phyloP scores from a whole-genome alignment of 768 basidiomycete genomes.

The Solioccasus polychromus region DNA sequence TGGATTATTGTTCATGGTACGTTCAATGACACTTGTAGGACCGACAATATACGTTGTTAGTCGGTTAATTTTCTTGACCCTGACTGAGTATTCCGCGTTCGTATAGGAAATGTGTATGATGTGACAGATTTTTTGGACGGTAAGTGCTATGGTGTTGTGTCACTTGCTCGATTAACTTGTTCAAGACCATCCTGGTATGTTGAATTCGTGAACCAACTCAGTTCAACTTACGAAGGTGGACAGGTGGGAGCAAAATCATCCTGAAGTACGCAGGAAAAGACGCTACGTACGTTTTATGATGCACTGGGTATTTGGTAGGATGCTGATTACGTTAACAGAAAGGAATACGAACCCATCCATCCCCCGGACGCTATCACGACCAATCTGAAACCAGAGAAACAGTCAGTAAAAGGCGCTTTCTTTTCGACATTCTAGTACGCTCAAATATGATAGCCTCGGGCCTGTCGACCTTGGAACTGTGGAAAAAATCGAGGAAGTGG shows the following conservation, averaged over 20 bases:
- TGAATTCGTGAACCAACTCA: neutral
- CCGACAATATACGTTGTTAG: too few species aligned
- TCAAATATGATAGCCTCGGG: conserved; percentile 52
- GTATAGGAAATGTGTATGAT: conserved; percentile 68
- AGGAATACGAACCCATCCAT: conserved; percentile 87
- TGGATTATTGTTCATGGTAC: conserved; percentile 86
- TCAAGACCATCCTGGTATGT: conserved; percentile 62
- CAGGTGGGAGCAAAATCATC: conserved; percentile 81
- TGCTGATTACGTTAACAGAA: conserved; percentile 35
- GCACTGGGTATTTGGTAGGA: neutral
- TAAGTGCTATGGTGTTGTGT: conserved; percentile 23
- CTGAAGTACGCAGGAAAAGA: conserved; percentile 88
- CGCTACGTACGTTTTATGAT: conserved; percentile 61
- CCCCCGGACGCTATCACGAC: conserved; percentile 78
- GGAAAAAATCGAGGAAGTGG: conserved; percentile 55
- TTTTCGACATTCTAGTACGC: neutral
- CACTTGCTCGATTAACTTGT: neutral
- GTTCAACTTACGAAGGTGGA: conserved; percentile 3
- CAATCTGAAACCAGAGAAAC: conserved; percentile 81
- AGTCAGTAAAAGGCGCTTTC: conserved; percentile 41
- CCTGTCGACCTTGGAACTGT: conserved; percentile 67
- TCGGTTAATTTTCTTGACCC: too few species aligned
- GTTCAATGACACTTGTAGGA: conserved; percentile 6
- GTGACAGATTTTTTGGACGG: conserved; percentile 77
- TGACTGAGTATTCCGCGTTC: conserved; percentile 1